Base-by-base conservation (phyloP, 192 early-diverging fungal genomes). In the Funneliformis mosseae region DNA sequence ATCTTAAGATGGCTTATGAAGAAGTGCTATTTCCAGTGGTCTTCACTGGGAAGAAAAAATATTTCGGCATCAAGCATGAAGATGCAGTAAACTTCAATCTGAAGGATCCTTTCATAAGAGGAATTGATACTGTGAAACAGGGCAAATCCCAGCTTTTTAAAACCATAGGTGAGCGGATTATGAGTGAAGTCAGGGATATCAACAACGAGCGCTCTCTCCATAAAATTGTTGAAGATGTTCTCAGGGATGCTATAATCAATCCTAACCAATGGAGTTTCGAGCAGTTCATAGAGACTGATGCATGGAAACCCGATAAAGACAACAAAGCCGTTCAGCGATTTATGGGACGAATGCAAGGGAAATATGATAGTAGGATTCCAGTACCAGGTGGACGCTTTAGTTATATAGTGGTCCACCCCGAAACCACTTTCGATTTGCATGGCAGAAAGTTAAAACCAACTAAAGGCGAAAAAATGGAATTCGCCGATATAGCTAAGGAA, bases 191-290 rank as follows among this genome's bases (percentile, higher is more conserved):
- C 48, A 50, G 46, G 72, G 23, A 74, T 50, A 50, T 74, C 0
- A 4, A 74, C 21, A 74, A 74, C 43, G 28, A 7, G 10, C 43
- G 9, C 0, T 23, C 46, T n/a, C n/a, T n/a, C n/a, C n/a, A n/a
- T n/a, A n/a, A n/a, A n/a, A n/a, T n/a, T n/a, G n/a, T n/a, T n/a
- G 72, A 74, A 74, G 46, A 74, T 5, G 23, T 55, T 74, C 72
- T 74, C 4, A 50, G 21, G 18, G 46, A 16, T 5, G 25, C 11
- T 11, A 23, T 38, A 50, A 71, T 28, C 11, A 5, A 18, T 33
- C 18, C 0, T 7, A 1, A 74, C 23, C 59, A 61, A 11, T 45
- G 46, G 72, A 48, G 18, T n/a, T n/a, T n/a, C n/a, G n/a, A n/a
- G n/a, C n/a, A n/a, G n/a, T n/a, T n/a, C n/a, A n/a, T n/a, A n/a